Evolutionary conservation across 1,139 yeast genomes (phyloP).

Genomic region (Pichia kudriavzevii): DNA sequence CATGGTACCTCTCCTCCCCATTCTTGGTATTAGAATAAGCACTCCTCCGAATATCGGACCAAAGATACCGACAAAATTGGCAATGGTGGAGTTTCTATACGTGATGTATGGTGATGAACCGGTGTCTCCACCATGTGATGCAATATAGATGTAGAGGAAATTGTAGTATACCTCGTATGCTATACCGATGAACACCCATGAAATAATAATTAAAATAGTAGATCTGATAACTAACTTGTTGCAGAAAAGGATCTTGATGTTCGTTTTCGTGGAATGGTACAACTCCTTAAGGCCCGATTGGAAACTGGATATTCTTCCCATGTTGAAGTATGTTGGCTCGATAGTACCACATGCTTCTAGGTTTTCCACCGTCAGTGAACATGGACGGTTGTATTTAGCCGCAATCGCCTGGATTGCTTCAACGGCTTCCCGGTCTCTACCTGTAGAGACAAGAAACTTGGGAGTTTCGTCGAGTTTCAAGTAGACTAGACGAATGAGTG

Average conservation of each 20-base stretch:
- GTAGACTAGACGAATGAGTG: slow-evolving; percentile 39
- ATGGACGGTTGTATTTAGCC: slow-evolving; percentile 34
- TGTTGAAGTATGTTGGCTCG: slow-evolving; percentile 14
- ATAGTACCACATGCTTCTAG: slow-evolving; percentile 38
- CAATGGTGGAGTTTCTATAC: slow-evolving; percentile 47
- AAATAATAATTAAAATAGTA: slow-evolving; percentile 34
- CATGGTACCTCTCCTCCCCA: slow-evolving; percentile 53
- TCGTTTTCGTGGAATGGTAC: slow-evolving; percentile 22
- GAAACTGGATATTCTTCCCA: slow-evolving; percentile 13
- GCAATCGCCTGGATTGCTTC: slow-evolving; percentile 34
- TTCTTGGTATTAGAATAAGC: slow-evolving; percentile 35
- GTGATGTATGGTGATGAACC: slow-evolving; percentile 33
- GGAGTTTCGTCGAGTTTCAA: slow-evolving; percentile 50
- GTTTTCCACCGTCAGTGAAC: slow-evolving; percentile 39
- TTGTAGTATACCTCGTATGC: slow-evolving; percentile 45
- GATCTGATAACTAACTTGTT: slow-evolving; percentile 35
- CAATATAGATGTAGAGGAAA: slow-evolving; percentile 43
- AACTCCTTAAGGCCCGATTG: slow-evolving; percentile 18
- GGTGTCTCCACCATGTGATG: slow-evolving; percentile 39
- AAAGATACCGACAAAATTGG: slow-evolving; percentile 42
- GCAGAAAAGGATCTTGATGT: slow-evolving; percentile 33
- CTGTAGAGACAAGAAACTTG: slow-evolving; percentile 44
- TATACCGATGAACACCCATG: slow-evolving; percentile 47
- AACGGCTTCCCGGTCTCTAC: slow-evolving; percentile 46
- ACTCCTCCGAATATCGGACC: slow-evolving; percentile 53